Evolutionary conservation across 495 filamentous ascomycete genomes (phyloP).

Genomic region (Podospora anserina): DNA sequence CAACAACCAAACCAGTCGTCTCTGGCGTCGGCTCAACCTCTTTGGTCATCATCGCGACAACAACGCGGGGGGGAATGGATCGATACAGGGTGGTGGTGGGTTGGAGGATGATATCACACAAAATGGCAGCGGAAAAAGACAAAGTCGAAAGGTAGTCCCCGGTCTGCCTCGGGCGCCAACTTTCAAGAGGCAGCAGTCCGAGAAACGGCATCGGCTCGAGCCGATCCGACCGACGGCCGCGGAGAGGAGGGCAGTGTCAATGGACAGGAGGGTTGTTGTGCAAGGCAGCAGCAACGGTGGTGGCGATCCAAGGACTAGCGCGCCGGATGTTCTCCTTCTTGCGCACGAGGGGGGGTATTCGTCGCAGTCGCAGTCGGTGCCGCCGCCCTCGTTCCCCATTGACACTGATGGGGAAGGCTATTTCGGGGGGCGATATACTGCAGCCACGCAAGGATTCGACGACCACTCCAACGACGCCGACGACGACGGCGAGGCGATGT

Average conservation of each 20-base stretch:
- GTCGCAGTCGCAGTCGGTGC: no score
- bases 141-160: conserved; percentile 72
- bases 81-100: conserved; percentile 11
- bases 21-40: conserved; percentile 28
- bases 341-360: no score
- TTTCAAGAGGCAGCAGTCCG: conserved; percentile 77
- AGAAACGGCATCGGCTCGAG: conserved; percentile 67
- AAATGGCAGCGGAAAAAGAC: conserved; percentile 40
- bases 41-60: conserved; percentile 21
- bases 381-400: conserved; percentile 23
- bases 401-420: conserved; percentile 18
- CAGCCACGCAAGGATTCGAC: no score
- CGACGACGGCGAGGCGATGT: conserved; percentile 23
- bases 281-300: no score
- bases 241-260: conserved; percentile 71
- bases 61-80: conserved; percentile 5
- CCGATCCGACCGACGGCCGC: conserved; percentile 56
- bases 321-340: no score
- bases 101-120: conserved; percentile 21
- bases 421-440: no score
- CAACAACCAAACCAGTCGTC: not conserved
- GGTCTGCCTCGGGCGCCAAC: conserved; percentile 71
- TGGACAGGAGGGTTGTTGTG: conserved; percentile 56
- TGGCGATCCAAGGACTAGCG: no score
- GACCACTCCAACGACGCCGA: conserved; percentile 5